Conservation (phyloP, 192 early-diverging fungal genomes). For the Entophlyctis helioformis region DNA sequence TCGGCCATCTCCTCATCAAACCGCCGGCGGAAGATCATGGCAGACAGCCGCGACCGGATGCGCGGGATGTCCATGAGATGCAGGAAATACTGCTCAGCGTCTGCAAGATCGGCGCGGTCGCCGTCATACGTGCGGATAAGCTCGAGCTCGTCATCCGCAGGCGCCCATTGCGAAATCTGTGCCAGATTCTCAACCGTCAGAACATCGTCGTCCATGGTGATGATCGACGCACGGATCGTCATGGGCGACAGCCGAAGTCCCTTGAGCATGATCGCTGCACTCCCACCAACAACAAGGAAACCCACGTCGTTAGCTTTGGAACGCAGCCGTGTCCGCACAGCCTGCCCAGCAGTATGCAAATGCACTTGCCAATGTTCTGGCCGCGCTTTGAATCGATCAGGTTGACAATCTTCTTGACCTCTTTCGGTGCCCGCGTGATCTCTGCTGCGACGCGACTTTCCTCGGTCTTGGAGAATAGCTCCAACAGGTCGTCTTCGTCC, state of each 20-base stretch:
- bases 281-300: too few species aligned
- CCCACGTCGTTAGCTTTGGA: too few species aligned
- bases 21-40: slow-evolving; percentile 24
- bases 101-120: slow-evolving; percentile 19
- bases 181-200: slow-evolving; percentile 23
- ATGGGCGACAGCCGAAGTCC: slow-evolving; percentile 13
- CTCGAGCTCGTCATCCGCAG: slow-evolving; percentile 25
- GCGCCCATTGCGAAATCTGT: slow-evolving; percentile 16
- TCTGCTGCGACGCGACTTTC: background rate
- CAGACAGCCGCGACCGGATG: slow-evolving; percentile 15
- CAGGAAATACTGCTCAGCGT: slow-evolving; percentile 28
- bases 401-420: slow-evolving; percentile 10
- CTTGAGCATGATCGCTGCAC: slow-evolving; percentile 20
- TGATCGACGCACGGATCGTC: slow-evolving; percentile 22
- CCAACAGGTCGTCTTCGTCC: slow-evolving; percentile 20
- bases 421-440: background rate
- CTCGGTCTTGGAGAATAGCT: slow-evolving; percentile 25
- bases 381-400: slow-evolving; percentile 22
- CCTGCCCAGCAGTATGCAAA: slow-evolving; percentile 6
- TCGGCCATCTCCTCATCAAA: slow-evolving; percentile 34
- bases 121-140: slow-evolving; percentile 28
- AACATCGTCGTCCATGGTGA: slow-evolving; percentile 17
- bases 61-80: slow-evolving; percentile 26
- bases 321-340: slow-evolving; percentile 1
- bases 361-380: slow-evolving; percentile 17